Evolutionary conservation across 495 filamentous ascomycete genomes (phyloP), one percentile per base, ranked within the genome.

Genomic region (Evansstolkia leycettana): DNA sequence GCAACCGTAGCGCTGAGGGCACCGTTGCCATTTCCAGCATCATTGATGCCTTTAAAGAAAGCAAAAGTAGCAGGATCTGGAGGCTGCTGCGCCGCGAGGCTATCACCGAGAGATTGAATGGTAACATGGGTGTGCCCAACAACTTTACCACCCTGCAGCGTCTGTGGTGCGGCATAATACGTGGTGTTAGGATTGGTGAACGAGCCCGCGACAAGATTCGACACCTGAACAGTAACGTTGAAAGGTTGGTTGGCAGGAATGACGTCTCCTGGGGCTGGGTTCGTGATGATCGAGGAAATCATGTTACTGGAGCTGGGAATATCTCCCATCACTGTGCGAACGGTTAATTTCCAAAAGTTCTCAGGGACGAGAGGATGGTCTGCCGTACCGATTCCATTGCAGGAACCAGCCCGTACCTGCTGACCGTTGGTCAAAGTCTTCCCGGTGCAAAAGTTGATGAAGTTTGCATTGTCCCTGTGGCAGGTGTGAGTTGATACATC

Each of bases 31-130:
- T 84, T 64, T 31, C 78, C 80, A 34, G 53, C 65, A 47, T 82
- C 78, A 50, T 84, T 82, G 61, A 84, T 75, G 43, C 80, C 80
- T 61, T 83, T 81, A 70, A 84, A 84, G 62, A 82, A 81, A 36
- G 58, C 73, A 40, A 84, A 82, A 33, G 54, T 56, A n/a, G 46
- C 58, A 26, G 76, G 53, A 34, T 77, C 67, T 0, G 75, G 66
- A 28, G 76, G 70, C 13, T 49, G 45, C 9, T 49, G 62, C 17
- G 65, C 73, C 51, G 59, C 72, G 39, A 69, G 45, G 31, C 46
- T 55, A 50, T 58, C 55, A 28, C 70, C 71, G 19, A 78, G 41
- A 37, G 73, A 60, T 52, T 84, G 80, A 33, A 82, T 58, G 5
- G 78, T 82, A 33, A 84, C 68, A 60, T 84, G 80, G 34, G 74